These are phyloP conservation scores for Stenogyne calaminthoides DNA, from an alignment of 305 asterid genomes.

Conservation along the genomic window DNA sequence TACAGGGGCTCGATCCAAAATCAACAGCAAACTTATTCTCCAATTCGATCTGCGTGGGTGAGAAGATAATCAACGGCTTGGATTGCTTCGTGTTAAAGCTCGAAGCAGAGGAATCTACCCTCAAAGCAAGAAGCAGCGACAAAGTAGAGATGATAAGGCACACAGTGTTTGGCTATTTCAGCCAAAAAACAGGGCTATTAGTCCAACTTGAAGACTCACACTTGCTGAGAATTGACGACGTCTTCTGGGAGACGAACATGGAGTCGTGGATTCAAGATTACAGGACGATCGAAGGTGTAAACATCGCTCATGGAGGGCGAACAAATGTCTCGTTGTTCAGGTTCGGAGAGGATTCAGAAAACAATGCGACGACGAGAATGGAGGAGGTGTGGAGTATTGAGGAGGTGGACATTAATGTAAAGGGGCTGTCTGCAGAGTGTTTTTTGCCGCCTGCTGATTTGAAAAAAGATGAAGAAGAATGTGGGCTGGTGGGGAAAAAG, in stretches of 20 bases:
- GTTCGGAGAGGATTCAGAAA: conserved; percentile 40
- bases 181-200: conserved; percentile 62
- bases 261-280: conserved; percentile 64
- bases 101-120: conserved; percentile 45
- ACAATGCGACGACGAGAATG: conserved; percentile 46
- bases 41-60: conserved; percentile 61
- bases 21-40: conserved; percentile 60
- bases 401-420: conserved; percentile 69
- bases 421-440: conserved; percentile 55
- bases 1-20: conserved; percentile 72
- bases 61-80: conserved; percentile 44
- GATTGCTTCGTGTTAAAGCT: conserved; percentile 64
- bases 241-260: conserved; percentile 68
- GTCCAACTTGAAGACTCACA: conserved; percentile 55
- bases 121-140: conserved; percentile 55
- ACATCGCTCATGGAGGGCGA: conserved; percentile 60
- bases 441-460: conserved; percentile 69
- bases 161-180: conserved; percentile 55
- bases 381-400: conserved; percentile 71
- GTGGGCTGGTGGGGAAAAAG: conserved; percentile 18
- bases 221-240: conserved; percentile 46
- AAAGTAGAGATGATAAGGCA: conserved; percentile 52
- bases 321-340: conserved; percentile 49
- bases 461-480: conserved; percentile 20
- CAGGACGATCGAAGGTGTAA: conserved; percentile 57